Conservation (phyloP, 1,284 basidiomycete species). For the Trametes polyzona region DNA sequence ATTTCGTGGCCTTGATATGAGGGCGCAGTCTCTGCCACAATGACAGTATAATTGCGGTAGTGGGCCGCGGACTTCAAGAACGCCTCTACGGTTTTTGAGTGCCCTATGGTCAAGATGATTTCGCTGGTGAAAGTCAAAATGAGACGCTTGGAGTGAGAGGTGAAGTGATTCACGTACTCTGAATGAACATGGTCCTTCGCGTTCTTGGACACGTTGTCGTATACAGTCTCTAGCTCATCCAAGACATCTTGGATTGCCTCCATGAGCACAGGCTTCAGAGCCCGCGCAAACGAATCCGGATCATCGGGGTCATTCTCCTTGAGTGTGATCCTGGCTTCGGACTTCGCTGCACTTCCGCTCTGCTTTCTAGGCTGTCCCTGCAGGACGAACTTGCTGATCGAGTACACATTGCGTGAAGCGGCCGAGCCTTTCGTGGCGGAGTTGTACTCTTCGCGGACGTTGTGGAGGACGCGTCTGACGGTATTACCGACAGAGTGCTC, state of each 20-base stretch:
- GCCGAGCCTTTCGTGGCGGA: conserved; percentile 57
- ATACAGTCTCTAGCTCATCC: conserved; percentile 95
- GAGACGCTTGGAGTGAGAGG: background rate
- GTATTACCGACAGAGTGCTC: conserved; percentile 96
- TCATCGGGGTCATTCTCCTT: conserved; percentile 74
- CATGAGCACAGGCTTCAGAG: conserved; percentile 80
- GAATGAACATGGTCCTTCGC: conserved; percentile 97
- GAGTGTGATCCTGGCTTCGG: conserved; percentile 55
- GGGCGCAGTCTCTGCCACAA: conserved; percentile 94
- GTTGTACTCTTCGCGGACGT: conserved; percentile 92
- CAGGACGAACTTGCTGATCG: conserved; percentile 78
- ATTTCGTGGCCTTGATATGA: conserved; percentile 89
- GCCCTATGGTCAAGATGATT: conserved; percentile 95
- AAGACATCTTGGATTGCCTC: conserved; percentile 93
- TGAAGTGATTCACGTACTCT: conserved; percentile 63
- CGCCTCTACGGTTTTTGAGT: conserved; percentile 91
- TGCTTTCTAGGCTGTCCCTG: conserved; percentile 76
- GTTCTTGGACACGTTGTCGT: conserved; percentile 93
- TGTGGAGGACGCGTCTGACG: conserved; percentile 87
- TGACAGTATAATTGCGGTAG: conserved; percentile 93
- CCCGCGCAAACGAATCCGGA: conserved; percentile 72
- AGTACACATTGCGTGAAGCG: conserved; percentile 52
- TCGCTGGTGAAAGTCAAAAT: conserved; percentile 59
- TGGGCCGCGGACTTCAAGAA: conserved; percentile 92
- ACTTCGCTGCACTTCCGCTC: conserved; percentile 45